Percentiles rank a stretch among this genome's conserved stretches.
Evolutionary conservation across 2,329 filamentous ascomycete genomes (phyloP).

Genomic region (Exutisphaerella laricina): DNA sequence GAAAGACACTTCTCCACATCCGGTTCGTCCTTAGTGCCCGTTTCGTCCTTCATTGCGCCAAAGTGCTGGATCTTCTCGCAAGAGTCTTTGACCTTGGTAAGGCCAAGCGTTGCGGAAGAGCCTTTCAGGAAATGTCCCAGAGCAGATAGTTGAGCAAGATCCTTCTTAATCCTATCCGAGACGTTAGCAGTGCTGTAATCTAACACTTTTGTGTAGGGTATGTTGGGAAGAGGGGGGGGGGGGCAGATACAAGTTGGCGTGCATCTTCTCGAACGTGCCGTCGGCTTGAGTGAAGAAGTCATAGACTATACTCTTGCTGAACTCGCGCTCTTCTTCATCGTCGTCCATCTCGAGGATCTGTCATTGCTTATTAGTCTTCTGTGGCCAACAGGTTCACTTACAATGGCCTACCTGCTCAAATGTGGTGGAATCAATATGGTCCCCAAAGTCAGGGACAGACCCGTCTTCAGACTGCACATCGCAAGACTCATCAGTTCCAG

Average conservation of each 20-base stretch:
- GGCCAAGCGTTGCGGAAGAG: conserved; percentile 87
- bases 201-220: no score
- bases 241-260: conserved; percentile 64
- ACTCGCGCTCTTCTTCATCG: conserved; percentile 74
- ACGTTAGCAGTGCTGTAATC: background rate
- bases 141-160: conserved; percentile 70
- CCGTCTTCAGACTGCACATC: conserved; percentile 42
- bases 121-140: conserved; percentile 97
- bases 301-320: conserved; percentile 80
- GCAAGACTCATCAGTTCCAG: conserved; percentile 24
- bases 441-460: conserved; percentile 55
- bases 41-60: conserved; percentile 74
- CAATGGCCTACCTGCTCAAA: conserved; percentile 64
- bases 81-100: conserved; percentile 82
- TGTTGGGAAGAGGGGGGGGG: background rate
- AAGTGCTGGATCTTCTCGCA: conserved; percentile 97
- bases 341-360: conserved; percentile 96
- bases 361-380: no score
- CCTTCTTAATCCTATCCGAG: conserved; percentile 54
- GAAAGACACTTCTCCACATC: conserved; percentile 64
- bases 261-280: conserved; percentile 79
- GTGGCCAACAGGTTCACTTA: no score
- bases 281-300: conserved; percentile 92
- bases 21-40: conserved; percentile 60
- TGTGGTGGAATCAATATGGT: conserved; percentile 70